phyloP scores from a whole-genome alignment of 441 rosid genomes.

The Caryocar brasiliense region DNA sequence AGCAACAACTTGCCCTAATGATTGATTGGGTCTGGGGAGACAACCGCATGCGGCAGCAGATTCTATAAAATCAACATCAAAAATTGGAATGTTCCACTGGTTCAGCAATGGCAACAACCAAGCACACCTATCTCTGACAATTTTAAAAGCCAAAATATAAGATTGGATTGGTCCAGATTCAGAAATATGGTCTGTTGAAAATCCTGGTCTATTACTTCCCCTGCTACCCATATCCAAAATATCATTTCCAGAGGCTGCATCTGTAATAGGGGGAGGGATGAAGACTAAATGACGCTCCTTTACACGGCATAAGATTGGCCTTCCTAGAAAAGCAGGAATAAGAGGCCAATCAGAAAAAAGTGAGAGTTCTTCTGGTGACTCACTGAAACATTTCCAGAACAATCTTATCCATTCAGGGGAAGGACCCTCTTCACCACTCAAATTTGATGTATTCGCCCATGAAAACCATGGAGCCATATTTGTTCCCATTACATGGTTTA shows the following conservation, averaged over 20 bases:
- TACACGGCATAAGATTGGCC: conserved; percentile 86
- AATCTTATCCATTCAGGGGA: conserved; percentile 87
- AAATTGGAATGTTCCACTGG: conserved; percentile 82
- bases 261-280: conserved; percentile 56
- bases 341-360: conserved; percentile 92
- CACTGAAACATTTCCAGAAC: conserved; percentile 81
- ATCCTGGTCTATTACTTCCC: conserved; percentile 29
- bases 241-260: conserved; percentile 24
- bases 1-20: conserved; percentile 79
- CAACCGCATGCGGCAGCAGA: conserved; percentile 69
- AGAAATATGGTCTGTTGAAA: conserved; percentile 26
- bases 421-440: conserved; percentile 75
- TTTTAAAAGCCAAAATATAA: conserved; percentile 53
- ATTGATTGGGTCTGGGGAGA: conserved; percentile 56
- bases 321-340: conserved; percentile 93
- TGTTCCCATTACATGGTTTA: conserved; percentile 58
- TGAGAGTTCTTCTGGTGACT: conserved; percentile 59
- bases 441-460: conserved; percentile 62
- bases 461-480: conserved; percentile 89
- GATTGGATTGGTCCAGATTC: conserved; percentile 33
- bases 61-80: conserved; percentile 63
- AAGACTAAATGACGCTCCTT: conserved; percentile 70
- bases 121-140: conserved; percentile 44
- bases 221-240: conserved; percentile 20
- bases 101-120: conserved; percentile 80